Evolutionary conservation across 495 filamentous ascomycete genomes (phyloP), one percentile per base, ranked within the genome.

Genomic region (Hyaloscypha finlandica): DNA sequence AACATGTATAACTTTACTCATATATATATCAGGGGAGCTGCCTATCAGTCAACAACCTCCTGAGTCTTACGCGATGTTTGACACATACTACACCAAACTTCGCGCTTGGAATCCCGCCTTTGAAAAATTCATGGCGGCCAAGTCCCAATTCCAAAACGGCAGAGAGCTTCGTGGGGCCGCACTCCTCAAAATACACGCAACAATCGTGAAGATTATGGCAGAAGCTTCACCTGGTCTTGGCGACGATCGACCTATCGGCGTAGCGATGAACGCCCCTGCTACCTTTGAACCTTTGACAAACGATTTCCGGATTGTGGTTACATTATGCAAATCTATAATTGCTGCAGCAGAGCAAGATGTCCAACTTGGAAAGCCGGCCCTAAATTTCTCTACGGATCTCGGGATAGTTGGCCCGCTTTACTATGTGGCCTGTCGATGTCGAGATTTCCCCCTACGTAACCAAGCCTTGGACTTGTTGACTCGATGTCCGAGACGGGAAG

Each of bases 401-500:
- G 77, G 78, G 12, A 68, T 82, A 35, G 71, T 83, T 19, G 70
- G 59, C 6, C 74, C 78, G 0, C 59, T 82, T 3, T 84, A 78
- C 62, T 68, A 76, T n/a, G 71, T 76, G 1, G 79, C 74, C 12
- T 74, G 74, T 5, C 73, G 74, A 30, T 83, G 80, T 61, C 74
- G 78, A 9, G 77, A 82, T 61, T 73, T 76, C 1, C 14, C 55
- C 0, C 71, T 82, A 25, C 74, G 80, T 9, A 72, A 77, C 5
- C 71, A 74, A 59, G 83, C 82, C 8, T 69, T 84, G 22, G 59
- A 59, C 8, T 56, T 83, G 6, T 72, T 85, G 3, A 66, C 68
- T n/a, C 57, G 73, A 0, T 66, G 70, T 32, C 75, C 74, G 1
- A 68, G 80, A 14, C 78, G 79, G 68, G 83, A 86, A 71, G 83